These are phyloP conservation scores for Lenwebbia sp. DNA, from an alignment of 345 rosid genomes.

Conservation along the genomic window DNA sequence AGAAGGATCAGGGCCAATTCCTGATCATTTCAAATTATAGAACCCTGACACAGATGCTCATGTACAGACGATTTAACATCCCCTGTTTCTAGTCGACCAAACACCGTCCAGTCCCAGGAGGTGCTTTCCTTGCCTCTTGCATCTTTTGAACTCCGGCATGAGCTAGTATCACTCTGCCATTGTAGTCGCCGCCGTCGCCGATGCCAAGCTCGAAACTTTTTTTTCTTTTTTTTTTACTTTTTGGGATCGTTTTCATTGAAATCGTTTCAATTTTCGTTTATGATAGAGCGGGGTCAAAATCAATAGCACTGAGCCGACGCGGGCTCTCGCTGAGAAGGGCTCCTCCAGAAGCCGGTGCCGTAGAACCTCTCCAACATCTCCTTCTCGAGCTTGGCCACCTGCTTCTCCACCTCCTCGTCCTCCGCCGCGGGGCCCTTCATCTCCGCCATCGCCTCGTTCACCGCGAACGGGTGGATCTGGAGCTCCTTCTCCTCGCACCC, in stretches of 20 bases:
- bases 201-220: not conserved
- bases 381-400: conserved; percentile 23
- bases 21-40: not conserved
- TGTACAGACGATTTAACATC: not conserved
- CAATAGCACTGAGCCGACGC: not conserved
- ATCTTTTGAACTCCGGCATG: not conserved
- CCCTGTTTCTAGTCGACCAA: not conserved
- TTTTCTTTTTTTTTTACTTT: not conserved
- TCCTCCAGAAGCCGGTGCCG: conserved; percentile 36
- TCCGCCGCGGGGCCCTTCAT: not conserved
- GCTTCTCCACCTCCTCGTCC: not conserved
- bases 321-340: conserved; percentile 31
- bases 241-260: not conserved
- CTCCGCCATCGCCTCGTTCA: not conserved
- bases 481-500: conserved; percentile 16
- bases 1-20: not conserved
- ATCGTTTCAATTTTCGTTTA: not conserved
- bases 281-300: not conserved
- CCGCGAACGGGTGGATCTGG: conserved; percentile 3
- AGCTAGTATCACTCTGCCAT: not conserved
- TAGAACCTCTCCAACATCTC: conserved; percentile 41
- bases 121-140: not conserved
- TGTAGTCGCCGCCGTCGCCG: not conserved
- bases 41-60: not conserved
- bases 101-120: not conserved